These are phyloP conservation scores for Populus hybrid DNA, from an alignment of 441 rosid genomes.

Conservation along the genomic window DNA sequence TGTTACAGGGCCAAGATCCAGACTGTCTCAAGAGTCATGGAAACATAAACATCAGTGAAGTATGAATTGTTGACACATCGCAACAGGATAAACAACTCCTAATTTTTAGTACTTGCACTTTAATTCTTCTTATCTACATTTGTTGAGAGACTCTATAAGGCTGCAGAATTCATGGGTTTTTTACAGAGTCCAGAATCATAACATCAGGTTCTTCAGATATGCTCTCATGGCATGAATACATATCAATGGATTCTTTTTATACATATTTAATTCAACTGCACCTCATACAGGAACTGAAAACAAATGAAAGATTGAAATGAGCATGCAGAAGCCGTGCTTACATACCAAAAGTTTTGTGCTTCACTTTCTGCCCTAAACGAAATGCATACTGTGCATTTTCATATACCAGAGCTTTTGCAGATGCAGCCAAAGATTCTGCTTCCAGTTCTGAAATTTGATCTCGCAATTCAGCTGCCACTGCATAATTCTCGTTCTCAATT, in stretches of 20 bases:
- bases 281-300: neutral
- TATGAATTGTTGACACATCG: neutral
- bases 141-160: neutral
- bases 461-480: constrained; percentile 71
- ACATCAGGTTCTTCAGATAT: neutral
- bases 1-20: neutral
- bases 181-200: neutral
- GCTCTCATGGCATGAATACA: neutral
- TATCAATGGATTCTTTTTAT: neutral
- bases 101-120: neutral
- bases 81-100: neutral
- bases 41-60: neutral
- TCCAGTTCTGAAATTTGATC: constrained; percentile 79
- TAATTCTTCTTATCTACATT: neutral
- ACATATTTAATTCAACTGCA: neutral
- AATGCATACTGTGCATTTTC: constrained; percentile 75
- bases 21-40: no score
- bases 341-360: constrained; percentile 73
- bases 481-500: constrained; percentile 74
- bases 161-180: neutral
- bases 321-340: constrained; percentile 16
- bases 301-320: constrained; percentile 9
- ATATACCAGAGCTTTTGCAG: constrained; percentile 78
- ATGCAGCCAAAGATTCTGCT: constrained; percentile 83
- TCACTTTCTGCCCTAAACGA: constrained; percentile 94